Base-by-base conservation (phyloP, 1,139 yeast species). In the Nakaseomyces bracarensis region DNA sequence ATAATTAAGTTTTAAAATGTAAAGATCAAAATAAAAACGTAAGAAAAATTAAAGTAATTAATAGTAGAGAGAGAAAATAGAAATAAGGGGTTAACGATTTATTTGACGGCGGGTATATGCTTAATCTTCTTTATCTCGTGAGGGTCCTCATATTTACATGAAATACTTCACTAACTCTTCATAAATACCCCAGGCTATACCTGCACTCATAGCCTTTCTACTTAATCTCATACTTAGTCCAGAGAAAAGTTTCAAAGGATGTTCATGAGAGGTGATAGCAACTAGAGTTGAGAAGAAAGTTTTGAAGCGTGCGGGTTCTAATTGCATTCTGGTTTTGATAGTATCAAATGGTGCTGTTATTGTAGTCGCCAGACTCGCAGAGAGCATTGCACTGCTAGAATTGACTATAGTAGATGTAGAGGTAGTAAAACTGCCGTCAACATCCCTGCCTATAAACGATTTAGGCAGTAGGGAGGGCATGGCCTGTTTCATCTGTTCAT, bases 261-360 rank as follows among this genome's bases (percentile, higher is more conserved):
- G 82, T 30, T 86, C 93, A 40, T 77, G 75, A n/a, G 50, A 54
- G 3, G 74, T 53, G 22, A 83, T 67, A 36, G 55, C 40, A 11
- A 34, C 44, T 1, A 63, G 56, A 0, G 82, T 71, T 3, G 60
- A 54, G 2, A 53, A 37, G 46, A 77, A 74, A 13, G 64, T 60
- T 28, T 51, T 58, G 55, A 71, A 75, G 41, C 61, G 59, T 2
- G 48, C 46, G 2, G 84, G 82, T 34, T 73, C 65, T 40, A 89
- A 66, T 65, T 91, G 98, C 70, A 91, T 79, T 46, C 96, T 69
- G 0, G 98, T 93, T 59, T 91, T 91, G 37, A 91, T 77, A 0
- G 96, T 86, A 58, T 91, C 98, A 58, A 91, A 91, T 1, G 98
- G 98, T 1, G 95, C 95, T 0, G 98, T 91, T 16, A 85, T 67